phyloP scores from a whole-genome alignment of 495 filamentous ascomycete genomes.

The Staphylotrichum longicolle region DNA sequence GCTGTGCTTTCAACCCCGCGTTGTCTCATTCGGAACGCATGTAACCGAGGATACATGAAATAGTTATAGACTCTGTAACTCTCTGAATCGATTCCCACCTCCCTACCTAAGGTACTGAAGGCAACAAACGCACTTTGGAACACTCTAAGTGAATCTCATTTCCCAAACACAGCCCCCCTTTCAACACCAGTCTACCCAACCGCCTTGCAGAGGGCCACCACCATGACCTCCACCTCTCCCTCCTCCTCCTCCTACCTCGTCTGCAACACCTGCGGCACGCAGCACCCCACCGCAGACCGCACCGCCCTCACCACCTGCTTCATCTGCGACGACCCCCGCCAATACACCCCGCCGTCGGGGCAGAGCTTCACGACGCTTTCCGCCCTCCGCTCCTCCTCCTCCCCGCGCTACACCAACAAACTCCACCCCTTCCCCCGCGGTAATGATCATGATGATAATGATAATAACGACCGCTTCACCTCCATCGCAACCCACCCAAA shows the following conservation, averaged over 20 bases:
- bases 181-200: no score
- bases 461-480: constrained; percentile 41
- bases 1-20: no score
- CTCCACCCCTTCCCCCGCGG: constrained; percentile 31
- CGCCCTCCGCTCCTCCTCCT: constrained; percentile 26
- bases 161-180: background rate
- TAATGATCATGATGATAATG: no score
- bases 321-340: constrained; percentile 75
- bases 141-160: no score
- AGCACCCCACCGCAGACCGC: constrained; percentile 54
- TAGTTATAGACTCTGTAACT: no score
- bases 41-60: no score
- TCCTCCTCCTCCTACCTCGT: constrained; percentile 31
- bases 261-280: constrained; percentile 69
- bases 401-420: constrained; percentile 39
- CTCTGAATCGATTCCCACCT: no score
- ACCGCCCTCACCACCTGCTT: constrained; percentile 55
- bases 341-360: constrained; percentile 62
- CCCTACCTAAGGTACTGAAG: no score
- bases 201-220: no score
- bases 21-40: no score
- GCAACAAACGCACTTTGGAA: no score
- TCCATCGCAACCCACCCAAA: constrained; percentile 60
- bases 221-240: no score
- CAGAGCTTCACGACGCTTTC: constrained; percentile 59